phyloP scores from a whole-genome alignment of 371 early-diverging fungal genomes.

The Smittium culicis region DNA sequence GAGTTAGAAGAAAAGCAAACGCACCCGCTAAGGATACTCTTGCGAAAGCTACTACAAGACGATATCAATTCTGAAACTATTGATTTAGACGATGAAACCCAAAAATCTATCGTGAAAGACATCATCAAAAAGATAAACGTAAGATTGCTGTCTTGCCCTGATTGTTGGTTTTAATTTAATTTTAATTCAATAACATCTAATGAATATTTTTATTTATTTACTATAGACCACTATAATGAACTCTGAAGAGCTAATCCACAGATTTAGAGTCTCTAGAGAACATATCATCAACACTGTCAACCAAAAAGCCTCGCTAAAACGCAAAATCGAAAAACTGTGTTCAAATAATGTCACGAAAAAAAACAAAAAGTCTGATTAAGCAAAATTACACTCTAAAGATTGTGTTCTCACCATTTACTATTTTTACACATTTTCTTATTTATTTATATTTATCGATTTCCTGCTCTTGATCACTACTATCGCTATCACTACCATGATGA shows the following conservation, averaged over 20 bases:
- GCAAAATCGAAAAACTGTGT: not conserved
- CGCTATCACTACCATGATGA: not conserved
- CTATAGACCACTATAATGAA: not conserved
- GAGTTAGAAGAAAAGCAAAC: constrained; percentile 5
- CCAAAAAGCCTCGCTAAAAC: not conserved
- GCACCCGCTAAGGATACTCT: not conserved
- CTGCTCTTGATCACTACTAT: not conserved
- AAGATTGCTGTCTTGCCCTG: not conserved
- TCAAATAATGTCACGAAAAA: too few relatives aligned
- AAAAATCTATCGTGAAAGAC: not conserved
- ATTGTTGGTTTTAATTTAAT: not conserved
- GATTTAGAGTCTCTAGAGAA: not conserved
- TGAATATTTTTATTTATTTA: not conserved
- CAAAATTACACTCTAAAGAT: not conserved
- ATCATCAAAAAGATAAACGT: constrained; percentile 6
- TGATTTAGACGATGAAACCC: not conserved
- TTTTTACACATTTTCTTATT: not conserved
- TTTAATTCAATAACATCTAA: not conserved
- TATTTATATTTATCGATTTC: not conserved
- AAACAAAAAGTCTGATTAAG: not conserved
- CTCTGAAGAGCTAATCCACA: constrained; percentile 4
- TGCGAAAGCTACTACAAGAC: not conserved
- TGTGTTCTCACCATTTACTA: not conserved
- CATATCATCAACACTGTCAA: not conserved
- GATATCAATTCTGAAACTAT: not conserved